Conservation (phyloP, 768 basidiomycete species). For the Lentinula edodes region DNA sequence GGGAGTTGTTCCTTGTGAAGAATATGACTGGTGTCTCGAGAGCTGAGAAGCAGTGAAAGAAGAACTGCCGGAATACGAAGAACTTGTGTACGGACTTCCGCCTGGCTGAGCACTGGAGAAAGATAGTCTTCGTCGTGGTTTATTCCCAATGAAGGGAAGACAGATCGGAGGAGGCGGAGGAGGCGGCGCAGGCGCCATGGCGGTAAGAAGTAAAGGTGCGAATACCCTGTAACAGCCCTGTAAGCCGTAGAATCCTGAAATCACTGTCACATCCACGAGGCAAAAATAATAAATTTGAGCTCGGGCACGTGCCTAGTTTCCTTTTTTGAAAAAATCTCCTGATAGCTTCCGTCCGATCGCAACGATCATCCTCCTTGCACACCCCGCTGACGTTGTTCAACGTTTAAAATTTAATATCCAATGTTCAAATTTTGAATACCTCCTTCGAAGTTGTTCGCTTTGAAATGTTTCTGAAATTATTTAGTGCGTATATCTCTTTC, state of each 20-base stretch:
- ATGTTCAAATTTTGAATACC: too few relatives aligned
- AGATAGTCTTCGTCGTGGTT: slow-evolving; percentile 41
- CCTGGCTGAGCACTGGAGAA: slow-evolving; percentile 34
- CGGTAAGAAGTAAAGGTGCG: slow-evolving; percentile 21
- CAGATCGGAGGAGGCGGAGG: slow-evolving; percentile 56
- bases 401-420: too few relatives aligned
- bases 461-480: too few relatives aligned
- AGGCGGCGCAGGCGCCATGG: slow-evolving; percentile 47
- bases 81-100: slow-evolving; percentile 10
- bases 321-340: background rate
- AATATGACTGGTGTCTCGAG: slow-evolving; percentile 37
- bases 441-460: too few relatives aligned
- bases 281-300: background rate
- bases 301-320: background rate
- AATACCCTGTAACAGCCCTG: background rate
- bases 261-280: background rate
- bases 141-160: slow-evolving; percentile 51
- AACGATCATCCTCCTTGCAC: too few relatives aligned
- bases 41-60: slow-evolving; percentile 12
- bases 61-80: slow-evolving; percentile 22
- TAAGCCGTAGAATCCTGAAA: background rate
- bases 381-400: too few relatives aligned
- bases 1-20: slow-evolving; percentile 37
- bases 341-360: background rate
- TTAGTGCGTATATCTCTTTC: too few relatives aligned